These are phyloP conservation scores for Pythium rishiriense DNA, from an alignment of 352 stramenopile species.

Conservation along the genomic window DNA sequence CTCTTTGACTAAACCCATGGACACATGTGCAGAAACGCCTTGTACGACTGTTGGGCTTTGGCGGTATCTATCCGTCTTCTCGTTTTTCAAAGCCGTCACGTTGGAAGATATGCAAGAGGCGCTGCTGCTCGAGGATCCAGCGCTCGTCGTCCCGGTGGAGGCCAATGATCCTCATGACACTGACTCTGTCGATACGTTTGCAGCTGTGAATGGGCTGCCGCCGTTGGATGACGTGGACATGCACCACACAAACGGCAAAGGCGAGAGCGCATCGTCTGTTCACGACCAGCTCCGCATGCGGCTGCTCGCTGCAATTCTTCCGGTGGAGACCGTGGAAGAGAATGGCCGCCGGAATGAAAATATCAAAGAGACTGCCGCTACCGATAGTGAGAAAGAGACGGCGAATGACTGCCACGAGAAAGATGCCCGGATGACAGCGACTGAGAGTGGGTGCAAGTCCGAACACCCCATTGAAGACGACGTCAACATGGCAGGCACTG, in stretches of 20 bases:
- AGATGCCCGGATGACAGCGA: no score
- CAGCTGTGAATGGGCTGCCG: neutral
- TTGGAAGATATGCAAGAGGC: slow-evolving; percentile 58
- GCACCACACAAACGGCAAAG: neutral
- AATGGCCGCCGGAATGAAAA: slow-evolving; percentile 1
- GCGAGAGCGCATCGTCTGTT: neutral
- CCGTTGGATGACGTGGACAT: neutral
- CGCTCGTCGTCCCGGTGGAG: neutral
- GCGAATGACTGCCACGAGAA: neutral
- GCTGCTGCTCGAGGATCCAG: slow-evolving; percentile 57
- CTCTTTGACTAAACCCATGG: neutral
- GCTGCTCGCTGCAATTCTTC: slow-evolving; percentile 20
- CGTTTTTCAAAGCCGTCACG: slow-evolving; percentile 63
- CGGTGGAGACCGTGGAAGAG: neutral
- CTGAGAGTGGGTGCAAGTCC: no score
- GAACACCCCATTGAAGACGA: no score
- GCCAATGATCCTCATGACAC: neutral
- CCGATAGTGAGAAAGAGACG: no score
- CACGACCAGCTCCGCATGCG: slow-evolving; percentile 20
- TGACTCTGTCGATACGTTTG: neutral
- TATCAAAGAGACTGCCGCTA: no score
- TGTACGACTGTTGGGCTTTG: slow-evolving; percentile 71
- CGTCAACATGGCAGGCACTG: neutral
- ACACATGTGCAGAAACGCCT: slow-evolving; percentile 44
- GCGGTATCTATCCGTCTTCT: slow-evolving; percentile 61